Evolutionary conservation across 2,329 filamentous ascomycete species (phyloP), one percentile per base, ranked within the genome.

Genomic region (Bipolaris oryzae): DNA sequence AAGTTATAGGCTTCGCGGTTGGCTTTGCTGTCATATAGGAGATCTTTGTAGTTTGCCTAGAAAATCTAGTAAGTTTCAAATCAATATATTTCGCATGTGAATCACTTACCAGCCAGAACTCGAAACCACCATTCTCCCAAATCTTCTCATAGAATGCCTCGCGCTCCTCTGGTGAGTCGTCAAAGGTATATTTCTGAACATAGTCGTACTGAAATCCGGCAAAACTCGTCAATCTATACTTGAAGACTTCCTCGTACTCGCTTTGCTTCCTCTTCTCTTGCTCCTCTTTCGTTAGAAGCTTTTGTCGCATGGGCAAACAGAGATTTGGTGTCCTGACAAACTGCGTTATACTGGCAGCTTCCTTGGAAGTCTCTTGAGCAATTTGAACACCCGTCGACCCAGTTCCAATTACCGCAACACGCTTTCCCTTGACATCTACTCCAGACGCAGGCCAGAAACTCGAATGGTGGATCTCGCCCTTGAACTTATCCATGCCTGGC

Each of bases 321-420:
- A 88, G 76, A 56, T 89, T 90, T 0, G 88, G 87, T 1, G 86
- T 89, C 10, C 88, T 81, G 64, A 89, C 86, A 71, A 89, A 89
- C 34, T 90, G 84, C 2, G 76, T 80, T 1, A 90, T 53, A 34
- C 69, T 73, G 5, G 77, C 80, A 0, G 81, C 85, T 11, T 79
- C 69, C 2, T 82, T 82, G 1, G 81, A 84, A 72, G 82, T 84
- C 50, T 85, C 85, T 61, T 90, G 87, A 0, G 82, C 80, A 41
- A 88, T 82, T 63, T 89, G 87, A 1, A 89, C 82, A 1, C 87
- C 87, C 0, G 85, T 85, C 0, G 86, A 84, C 1, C 87, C 87
- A 0, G 86, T 89, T 11, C 87, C 87, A 33, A 89, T 84, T 53
- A 89, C 81, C 15, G 82, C 87, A 48, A 85, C 81, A 16, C 81